phyloP scores from a whole-genome alignment of 2,329 filamentous ascomycete genomes.

The Aspergillus quadricinctus region DNA sequence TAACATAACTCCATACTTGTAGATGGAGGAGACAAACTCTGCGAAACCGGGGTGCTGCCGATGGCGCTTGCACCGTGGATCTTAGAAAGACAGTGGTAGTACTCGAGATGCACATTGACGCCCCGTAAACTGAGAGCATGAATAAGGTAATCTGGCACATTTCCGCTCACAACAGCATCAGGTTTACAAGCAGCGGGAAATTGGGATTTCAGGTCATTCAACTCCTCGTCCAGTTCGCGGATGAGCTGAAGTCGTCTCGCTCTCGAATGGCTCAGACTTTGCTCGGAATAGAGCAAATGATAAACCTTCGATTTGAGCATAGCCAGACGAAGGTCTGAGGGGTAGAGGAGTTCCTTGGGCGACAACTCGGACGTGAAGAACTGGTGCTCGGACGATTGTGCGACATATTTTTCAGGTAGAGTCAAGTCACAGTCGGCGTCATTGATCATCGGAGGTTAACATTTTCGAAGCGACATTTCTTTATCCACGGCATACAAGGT shows the following conservation, averaged over 20 bases:
- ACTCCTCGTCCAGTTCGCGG: constrained; percentile 22
- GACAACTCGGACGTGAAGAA: constrained; percentile 14
- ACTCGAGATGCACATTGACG: constrained; percentile 21
- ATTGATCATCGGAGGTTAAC: constrained; percentile 19
- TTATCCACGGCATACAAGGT: constrained; percentile 22
- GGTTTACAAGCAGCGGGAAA: constrained; percentile 18
- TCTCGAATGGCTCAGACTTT: constrained; percentile 9
- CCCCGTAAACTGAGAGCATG: constrained; percentile 23
- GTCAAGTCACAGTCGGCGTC: constrained; percentile 21
- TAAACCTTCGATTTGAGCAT: constrained; percentile 22
- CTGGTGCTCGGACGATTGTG: constrained; percentile 15
- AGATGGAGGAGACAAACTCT: constrained; percentile 7
- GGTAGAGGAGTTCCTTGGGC: constrained; percentile 17
- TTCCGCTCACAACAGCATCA: constrained; percentile 12
- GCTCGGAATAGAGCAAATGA: constrained; percentile 16
- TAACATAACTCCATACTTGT: constrained; percentile 23
- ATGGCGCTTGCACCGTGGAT: constrained; percentile 19
- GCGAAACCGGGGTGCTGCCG: neutral
- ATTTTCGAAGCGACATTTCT: constrained; percentile 19
- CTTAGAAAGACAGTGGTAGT: constrained; percentile 21
- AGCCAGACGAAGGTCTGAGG: constrained; percentile 20
- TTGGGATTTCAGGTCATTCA: constrained; percentile 14
- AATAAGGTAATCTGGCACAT: constrained; percentile 15
- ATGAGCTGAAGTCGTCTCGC: constrained; percentile 18
- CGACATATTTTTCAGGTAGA: constrained; percentile 16